Evolutionary conservation across 305 asterid genomes (phyloP).

Genomic region (Salvia sclarea): DNA sequence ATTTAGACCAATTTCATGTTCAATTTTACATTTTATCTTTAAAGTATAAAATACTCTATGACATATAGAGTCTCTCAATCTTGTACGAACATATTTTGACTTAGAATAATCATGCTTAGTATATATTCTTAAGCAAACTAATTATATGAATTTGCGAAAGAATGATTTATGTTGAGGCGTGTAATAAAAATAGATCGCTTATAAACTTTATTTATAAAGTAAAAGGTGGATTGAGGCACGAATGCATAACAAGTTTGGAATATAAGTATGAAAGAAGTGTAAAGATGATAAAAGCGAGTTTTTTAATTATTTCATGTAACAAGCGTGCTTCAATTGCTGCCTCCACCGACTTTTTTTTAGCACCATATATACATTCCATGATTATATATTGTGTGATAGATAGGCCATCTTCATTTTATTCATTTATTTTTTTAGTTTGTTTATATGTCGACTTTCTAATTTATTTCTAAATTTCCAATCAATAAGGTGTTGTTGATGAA

Average conservation of each 20-base stretch:
- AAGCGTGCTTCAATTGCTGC: constrained; percentile 43
- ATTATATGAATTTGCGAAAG: constrained; percentile 20
- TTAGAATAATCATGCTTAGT: too few relatives aligned
- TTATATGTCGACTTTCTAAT: too few relatives aligned
- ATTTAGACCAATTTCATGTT: too few relatives aligned
- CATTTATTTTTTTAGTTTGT: not conserved
- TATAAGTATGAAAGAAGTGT: constrained; percentile 31
- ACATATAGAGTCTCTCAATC: too few relatives aligned
- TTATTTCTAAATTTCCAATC: too few relatives aligned
- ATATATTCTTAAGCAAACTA: too few relatives aligned
- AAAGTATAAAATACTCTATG: too few relatives aligned
- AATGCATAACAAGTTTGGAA: constrained; percentile 43
- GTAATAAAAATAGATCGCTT: constrained; percentile 25
- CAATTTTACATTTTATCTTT: too few relatives aligned
- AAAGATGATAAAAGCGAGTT: constrained; percentile 24
- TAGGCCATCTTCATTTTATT: not conserved
- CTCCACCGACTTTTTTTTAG: constrained; percentile 21
- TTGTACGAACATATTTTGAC: too few relatives aligned
- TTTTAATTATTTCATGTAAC: constrained; percentile 35
- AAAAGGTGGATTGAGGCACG: constrained; percentile 38
- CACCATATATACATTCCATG: not conserved
- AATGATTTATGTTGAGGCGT: constrained; percentile 20
- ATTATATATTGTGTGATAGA: not conserved
- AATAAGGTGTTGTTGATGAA: too few relatives aligned
- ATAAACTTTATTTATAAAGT: constrained; percentile 35